Percentiles rank a stretch among this genome's conserved stretches.
Evolutionary conservation across 2,329 filamentous ascomycete genomes (phyloP).

Genomic region (Penicillium palitans): DNA sequence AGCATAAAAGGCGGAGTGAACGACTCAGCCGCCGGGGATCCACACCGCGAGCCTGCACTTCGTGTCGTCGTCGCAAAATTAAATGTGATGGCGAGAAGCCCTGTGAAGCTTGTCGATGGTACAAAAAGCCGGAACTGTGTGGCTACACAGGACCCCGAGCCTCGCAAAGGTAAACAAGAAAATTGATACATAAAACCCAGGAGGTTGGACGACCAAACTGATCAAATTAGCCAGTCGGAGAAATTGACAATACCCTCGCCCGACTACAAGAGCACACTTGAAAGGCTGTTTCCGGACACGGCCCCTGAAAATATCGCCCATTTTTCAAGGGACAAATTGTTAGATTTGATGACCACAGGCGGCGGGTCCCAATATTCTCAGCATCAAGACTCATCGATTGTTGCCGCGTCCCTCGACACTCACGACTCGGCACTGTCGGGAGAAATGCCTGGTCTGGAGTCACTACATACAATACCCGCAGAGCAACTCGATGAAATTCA

Average conservation of each 20-base stretch:
- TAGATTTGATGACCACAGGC: conserved; percentile 51
- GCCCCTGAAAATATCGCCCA: conserved; percentile 50
- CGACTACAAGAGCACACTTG: conserved; percentile 61
- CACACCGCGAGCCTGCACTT: conserved; percentile 59
- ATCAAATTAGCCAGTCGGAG: conserved; percentile 12
- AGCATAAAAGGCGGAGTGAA: conserved; percentile 8
- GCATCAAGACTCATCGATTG: conserved; percentile 39
- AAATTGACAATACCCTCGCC: conserved; percentile 1
- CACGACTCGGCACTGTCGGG: conserved; percentile 34
- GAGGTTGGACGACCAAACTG: background rate
- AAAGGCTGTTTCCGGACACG: conserved; percentile 61
- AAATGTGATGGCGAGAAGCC: conserved; percentile 76
- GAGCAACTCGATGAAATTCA: conserved; percentile 49
- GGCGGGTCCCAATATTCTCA: conserved; percentile 33
- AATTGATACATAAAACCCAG: background rate
- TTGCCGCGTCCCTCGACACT: conserved; percentile 43
- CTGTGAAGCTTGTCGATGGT: conserved; percentile 76
- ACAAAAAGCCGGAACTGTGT: conserved; percentile 72
- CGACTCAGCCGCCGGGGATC: conserved; percentile 8
- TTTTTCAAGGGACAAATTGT: conserved; percentile 59
- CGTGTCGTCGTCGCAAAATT: conserved; percentile 76
- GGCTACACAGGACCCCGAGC: conserved; percentile 78
- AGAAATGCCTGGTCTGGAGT: conserved; percentile 53
- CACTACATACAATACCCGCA: conserved; percentile 69
- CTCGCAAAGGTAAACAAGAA: conserved; percentile 63